These are phyloP conservation scores for Blastobotrys malaysiensis DNA, from an alignment of 1,139 yeast genomes.

Conservation along the genomic window DNA sequence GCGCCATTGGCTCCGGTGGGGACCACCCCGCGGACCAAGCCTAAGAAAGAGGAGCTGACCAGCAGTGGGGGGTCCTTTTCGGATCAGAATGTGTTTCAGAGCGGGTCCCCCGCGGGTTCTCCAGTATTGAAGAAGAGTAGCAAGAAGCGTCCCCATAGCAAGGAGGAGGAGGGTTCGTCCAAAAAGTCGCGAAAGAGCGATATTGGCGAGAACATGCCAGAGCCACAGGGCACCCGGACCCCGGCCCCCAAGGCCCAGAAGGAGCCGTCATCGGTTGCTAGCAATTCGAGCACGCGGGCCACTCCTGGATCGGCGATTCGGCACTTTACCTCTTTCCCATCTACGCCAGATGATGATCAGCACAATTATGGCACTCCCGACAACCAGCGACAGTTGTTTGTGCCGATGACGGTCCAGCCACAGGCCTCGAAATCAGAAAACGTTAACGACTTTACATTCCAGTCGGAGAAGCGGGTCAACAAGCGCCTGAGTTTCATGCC, in stretches of 20 bases:
- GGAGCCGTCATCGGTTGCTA: not conserved
- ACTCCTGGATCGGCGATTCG: constrained; percentile 17
- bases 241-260: not conserved
- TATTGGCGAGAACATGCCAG: not conserved
- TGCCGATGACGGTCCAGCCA: constrained; percentile 8
- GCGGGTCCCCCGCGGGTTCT: constrained; percentile 24
- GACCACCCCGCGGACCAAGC: constrained; percentile 6
- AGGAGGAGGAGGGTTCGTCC: constrained; percentile 7
- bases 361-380: constrained; percentile 5
- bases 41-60: constrained; percentile 9
- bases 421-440: constrained; percentile 3
- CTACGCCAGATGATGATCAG: constrained; percentile 18
- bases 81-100: constrained; percentile 41
- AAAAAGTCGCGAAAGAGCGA: constrained; percentile 13
- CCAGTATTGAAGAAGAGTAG: constrained; percentile 10
- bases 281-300: not conserved
- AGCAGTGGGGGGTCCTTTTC: constrained; percentile 36
- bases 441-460: constrained; percentile 8
- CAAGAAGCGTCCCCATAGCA: constrained; percentile 16
- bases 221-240: not conserved
- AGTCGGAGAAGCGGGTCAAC: constrained; percentile 13
- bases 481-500: constrained; percentile 29
- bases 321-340: constrained; percentile 21
- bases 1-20: constrained; percentile 9
- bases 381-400: constrained; percentile 12